Evolutionary conservation across 306 rosid species (phyloP).

Genomic region (Mucuna pruriens): DNA sequence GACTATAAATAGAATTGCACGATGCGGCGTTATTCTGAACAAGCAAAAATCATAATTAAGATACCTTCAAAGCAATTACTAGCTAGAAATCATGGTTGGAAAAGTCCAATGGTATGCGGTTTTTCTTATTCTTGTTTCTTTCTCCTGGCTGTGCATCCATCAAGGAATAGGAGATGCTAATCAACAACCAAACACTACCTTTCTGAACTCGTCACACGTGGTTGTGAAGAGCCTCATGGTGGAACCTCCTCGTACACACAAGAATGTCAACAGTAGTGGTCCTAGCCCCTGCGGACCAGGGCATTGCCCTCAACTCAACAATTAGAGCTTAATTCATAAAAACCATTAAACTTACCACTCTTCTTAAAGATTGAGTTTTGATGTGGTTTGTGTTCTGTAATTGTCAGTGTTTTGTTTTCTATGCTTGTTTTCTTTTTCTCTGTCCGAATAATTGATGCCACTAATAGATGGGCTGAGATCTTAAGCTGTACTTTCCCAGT

Average conservation of each 20-base stretch:
- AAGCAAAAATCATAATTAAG: not conserved
- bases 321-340: not conserved
- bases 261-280: slow-evolving; percentile 33
- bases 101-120: slow-evolving; percentile 32
- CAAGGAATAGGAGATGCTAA: slow-evolving; percentile 14
- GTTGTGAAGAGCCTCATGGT: not conserved
- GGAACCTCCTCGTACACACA: slow-evolving; percentile 14
- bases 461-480: too few species aligned
- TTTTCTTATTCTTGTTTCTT: slow-evolving; percentile 31
- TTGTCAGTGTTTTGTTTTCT: not conserved
- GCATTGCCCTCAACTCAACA: slow-evolving; percentile 24
- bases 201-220: slow-evolving; percentile 19
- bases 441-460: too few species aligned
- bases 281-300: slow-evolving; percentile 57
- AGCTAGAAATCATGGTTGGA: slow-evolving; percentile 34
- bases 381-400: not conserved
- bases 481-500: not conserved
- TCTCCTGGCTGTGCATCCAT: slow-evolving; percentile 21
- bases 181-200: slow-evolving; percentile 9
- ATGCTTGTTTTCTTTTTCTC: not conserved
- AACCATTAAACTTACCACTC: not conserved
- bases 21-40: slow-evolving; percentile 18
- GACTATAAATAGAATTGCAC: slow-evolving; percentile 43
- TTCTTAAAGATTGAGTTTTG: not conserved
- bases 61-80: not conserved